Percentiles rank a stretch among this genome's conserved stretches.
These are phyloP conservation scores for Megacollybia marginata DNA, from an alignment of 768 basidiomycete genomes.

Conservation along the genomic window DNA sequence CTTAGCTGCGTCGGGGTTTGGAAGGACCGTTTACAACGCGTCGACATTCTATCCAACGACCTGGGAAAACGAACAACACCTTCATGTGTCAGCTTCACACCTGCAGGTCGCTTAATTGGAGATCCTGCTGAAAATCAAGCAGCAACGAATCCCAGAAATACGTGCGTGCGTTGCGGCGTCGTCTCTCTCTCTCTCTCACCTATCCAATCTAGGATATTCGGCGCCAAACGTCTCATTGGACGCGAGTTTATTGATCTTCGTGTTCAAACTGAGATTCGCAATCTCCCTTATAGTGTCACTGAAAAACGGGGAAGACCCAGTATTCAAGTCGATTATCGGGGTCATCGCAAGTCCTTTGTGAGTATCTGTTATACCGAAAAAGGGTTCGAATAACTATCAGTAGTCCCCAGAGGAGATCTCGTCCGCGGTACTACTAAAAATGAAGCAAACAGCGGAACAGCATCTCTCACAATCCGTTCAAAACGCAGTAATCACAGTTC, in stretches of 20 bases:
- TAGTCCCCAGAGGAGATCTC: constrained; percentile 35
- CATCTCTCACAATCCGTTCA: constrained; percentile 37
- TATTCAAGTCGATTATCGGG: constrained; percentile 36
- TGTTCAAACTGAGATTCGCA: constrained; percentile 35
- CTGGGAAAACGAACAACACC: constrained; percentile 56
- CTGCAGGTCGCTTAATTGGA: constrained; percentile 40
- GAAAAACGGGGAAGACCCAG: constrained; percentile 32
- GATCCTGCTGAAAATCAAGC: constrained; percentile 29
- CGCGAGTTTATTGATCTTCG: constrained; percentile 31
- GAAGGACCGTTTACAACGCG: constrained; percentile 19
- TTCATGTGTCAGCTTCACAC: constrained; percentile 50
- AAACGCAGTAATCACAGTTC: constrained; percentile 38
- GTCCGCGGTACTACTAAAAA: constrained; percentile 35
- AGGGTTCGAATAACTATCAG: not conserved
- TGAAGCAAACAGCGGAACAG: constrained; percentile 42
- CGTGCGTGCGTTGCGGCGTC: not conserved
- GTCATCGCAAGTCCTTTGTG: constrained; percentile 34
- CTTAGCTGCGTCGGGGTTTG: not conserved
- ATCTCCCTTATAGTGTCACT: constrained; percentile 20
- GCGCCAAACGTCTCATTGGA: constrained; percentile 42
- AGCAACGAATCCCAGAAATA: constrained; percentile 27
- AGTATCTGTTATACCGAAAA: constrained; percentile 1
- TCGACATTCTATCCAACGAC: constrained; percentile 45
- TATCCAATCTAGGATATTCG: constrained; percentile 36
- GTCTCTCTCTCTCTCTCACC: not conserved